phyloP scores from a whole-genome alignment of 2,329 filamentous ascomycete genomes.

The Penicillium sp. region DNA sequence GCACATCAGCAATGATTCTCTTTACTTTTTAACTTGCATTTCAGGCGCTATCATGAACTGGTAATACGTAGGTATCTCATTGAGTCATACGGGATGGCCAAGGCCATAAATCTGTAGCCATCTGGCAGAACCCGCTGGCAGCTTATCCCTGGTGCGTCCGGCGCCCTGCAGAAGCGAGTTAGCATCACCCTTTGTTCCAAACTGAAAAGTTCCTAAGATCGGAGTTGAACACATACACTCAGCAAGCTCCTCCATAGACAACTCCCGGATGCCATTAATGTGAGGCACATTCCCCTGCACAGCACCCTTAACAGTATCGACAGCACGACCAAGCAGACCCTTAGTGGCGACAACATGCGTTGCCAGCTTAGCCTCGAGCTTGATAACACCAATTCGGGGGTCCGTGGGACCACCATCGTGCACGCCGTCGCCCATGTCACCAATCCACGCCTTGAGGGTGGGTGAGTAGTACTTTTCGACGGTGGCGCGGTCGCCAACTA shows the following conservation, averaged over 20 bases:
- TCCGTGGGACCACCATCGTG: conserved; percentile 80
- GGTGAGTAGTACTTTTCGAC: conserved; percentile 74
- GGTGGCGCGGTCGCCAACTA: conserved; percentile 65
- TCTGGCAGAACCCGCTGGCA: background rate
- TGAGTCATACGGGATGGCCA: conserved; percentile 5
- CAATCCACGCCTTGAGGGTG: conserved; percentile 75
- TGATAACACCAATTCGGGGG: conserved; percentile 76
- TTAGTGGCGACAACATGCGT: conserved; percentile 66
- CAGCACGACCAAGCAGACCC: conserved; percentile 60
- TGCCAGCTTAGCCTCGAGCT: conserved; percentile 66
- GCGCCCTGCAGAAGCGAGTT: conserved; percentile 27
- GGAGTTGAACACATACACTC: conserved; percentile 47
- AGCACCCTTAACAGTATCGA: conserved; percentile 71
- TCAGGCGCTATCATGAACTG: background rate
- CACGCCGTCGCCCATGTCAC: conserved; percentile 75
- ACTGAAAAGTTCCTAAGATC: background rate
- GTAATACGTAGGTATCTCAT: conserved; percentile 2
- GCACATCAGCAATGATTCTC: too few relatives aligned
- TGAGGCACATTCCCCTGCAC: conserved; percentile 67
- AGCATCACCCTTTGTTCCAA: background rate
- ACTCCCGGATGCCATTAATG: conserved; percentile 72
- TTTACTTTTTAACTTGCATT: too few relatives aligned
- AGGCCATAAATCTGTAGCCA: background rate
- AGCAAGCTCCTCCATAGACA: conserved; percentile 62
- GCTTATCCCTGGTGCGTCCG: conserved; percentile 27